Base-by-base conservation (phyloP, 768 basidiomycete species). In the Calocybe gangraenosa region DNA sequence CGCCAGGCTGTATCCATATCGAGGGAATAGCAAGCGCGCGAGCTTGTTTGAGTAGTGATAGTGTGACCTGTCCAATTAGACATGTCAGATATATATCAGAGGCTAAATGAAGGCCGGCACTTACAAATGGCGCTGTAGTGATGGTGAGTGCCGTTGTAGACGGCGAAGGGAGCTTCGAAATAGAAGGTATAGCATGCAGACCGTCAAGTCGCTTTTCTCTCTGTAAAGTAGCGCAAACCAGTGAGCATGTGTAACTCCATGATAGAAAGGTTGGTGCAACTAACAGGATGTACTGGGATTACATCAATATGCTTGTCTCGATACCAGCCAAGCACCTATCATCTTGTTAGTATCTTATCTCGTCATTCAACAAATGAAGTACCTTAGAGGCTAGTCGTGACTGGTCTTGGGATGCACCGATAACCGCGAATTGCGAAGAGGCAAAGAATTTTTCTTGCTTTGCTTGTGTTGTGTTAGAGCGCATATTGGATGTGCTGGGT, bases 31-130 rank as follows among this genome's bases (percentile, higher is more conserved):
- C 50, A 23, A 54, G 47, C 37, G 45, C 42, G 20, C 47, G 49
- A 51, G 53, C 53, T 51, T 54, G 53, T 48, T 54, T 48, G 47
- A 54, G 51, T 32, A 56, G 41, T 41, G 48, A 53, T 30, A 56
- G 49, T 47, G 51, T 51, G 46, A 53, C 34, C 49, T 56, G 43
- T 38, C 43, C 17, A 46, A 42, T 18, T 45, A 49, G 14, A 28
- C 25, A 11, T 11, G 34, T 48, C 19, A 40, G 47, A 19, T 40
- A 48, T 46, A n/a, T 43, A 41, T 51, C 45, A 43, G 42, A 52
- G 47, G 28, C 37, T 36, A 37, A 39, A 18, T 45, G 42, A 44
- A 28, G 22, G 31, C 20, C 33, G 23, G 31, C 7, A 34, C 42
- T 2, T 44, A 55, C 54, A 30, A 39, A 43, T 40, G 50, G 54